Evolutionary conservation across 139 green algal species (phyloP).

Genomic region (Astrephomene gubernaculifera): DNA sequence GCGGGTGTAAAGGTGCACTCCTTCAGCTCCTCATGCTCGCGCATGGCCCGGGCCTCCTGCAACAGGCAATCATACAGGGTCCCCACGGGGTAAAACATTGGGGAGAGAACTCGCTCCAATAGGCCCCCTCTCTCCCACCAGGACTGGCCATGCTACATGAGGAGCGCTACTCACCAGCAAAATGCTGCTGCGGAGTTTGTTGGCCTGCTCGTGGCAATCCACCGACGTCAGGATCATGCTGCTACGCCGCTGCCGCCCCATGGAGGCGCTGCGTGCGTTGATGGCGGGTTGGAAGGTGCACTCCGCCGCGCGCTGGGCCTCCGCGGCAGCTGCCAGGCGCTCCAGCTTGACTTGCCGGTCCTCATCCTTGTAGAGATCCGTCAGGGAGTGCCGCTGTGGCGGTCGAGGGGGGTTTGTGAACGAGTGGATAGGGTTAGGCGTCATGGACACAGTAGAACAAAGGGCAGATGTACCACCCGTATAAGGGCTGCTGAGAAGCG

Average conservation of each 20-base stretch:
- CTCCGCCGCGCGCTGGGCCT: conserved; percentile 35
- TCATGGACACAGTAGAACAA: too few relatives aligned
- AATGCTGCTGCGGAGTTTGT: conserved; percentile 37
- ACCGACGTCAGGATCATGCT: conserved; percentile 21
- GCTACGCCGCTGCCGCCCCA: conserved; percentile 25
- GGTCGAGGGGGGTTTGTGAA: too few relatives aligned
- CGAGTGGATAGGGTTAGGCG: too few relatives aligned
- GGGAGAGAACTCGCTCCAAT: too few relatives aligned
- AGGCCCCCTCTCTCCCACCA: neutral
- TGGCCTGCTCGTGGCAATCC: conserved; percentile 10
- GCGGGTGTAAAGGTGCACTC: conserved; percentile 71
- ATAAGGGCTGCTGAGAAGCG: too few relatives aligned
- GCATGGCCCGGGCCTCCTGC: conserved; percentile 46
- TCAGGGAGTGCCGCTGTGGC: conserved; percentile 45
- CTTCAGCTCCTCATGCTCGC: conserved; percentile 63
- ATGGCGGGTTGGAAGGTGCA: conserved; percentile 58
- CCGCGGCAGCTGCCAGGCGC: neutral
- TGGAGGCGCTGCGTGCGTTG: conserved; percentile 45
- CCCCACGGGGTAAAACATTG: too few relatives aligned
- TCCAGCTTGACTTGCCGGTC: conserved; percentile 19
- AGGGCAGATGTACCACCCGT: too few relatives aligned
- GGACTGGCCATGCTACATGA: too few relatives aligned
- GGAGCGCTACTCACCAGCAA: conserved; percentile 8
- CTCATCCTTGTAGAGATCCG: conserved; percentile 19
- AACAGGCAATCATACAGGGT: too few relatives aligned